Percentiles rank a stretch among this genome's conserved stretches.
phyloP scores from a whole-genome alignment of 257 asterid species.

The Cinchona pubescens region DNA sequence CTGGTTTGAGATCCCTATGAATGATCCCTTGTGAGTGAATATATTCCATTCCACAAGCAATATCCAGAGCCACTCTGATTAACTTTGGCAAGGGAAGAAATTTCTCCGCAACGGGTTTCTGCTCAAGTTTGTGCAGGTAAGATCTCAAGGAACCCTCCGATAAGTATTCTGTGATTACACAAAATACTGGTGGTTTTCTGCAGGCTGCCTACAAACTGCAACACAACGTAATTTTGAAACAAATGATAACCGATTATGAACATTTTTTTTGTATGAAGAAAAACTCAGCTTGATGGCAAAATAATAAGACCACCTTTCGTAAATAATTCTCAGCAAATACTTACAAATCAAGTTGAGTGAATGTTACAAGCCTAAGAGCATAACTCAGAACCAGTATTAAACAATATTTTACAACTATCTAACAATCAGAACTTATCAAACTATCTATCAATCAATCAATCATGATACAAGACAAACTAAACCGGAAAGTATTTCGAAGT shows the following conservation, averaged over 20 bases:
- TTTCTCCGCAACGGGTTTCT: constrained; percentile 27
- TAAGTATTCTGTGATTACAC: constrained; percentile 40
- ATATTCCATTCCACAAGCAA: constrained; percentile 41
- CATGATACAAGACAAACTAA: not conserved
- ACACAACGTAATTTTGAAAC: constrained; percentile 1
- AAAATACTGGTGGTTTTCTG: constrained; percentile 35
- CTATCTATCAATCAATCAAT: not conserved
- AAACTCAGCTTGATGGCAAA: not conserved
- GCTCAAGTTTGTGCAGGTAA: constrained; percentile 41
- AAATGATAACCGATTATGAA: constrained; percentile 3
- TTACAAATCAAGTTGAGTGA: not conserved
- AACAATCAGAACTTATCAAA: not conserved
- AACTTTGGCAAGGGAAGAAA: constrained; percentile 27
- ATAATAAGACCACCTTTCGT: not conserved
- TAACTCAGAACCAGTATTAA: not conserved
- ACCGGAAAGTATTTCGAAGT: not conserved
- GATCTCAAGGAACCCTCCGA: constrained; percentile 44
- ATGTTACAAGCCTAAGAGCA: not conserved
- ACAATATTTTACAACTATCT: not conserved
- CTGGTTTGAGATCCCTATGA: constrained; percentile 44
- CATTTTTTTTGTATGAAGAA: not conserved
- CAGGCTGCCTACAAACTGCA: constrained; percentile 48
- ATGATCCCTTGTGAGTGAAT: constrained; percentile 41
- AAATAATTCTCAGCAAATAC: not conserved
- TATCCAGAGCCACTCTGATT: constrained; percentile 35